Base-by-base conservation (phyloP, 2,329 filamentous ascomycete species). In the Ophioceras dolichostomum region DNA sequence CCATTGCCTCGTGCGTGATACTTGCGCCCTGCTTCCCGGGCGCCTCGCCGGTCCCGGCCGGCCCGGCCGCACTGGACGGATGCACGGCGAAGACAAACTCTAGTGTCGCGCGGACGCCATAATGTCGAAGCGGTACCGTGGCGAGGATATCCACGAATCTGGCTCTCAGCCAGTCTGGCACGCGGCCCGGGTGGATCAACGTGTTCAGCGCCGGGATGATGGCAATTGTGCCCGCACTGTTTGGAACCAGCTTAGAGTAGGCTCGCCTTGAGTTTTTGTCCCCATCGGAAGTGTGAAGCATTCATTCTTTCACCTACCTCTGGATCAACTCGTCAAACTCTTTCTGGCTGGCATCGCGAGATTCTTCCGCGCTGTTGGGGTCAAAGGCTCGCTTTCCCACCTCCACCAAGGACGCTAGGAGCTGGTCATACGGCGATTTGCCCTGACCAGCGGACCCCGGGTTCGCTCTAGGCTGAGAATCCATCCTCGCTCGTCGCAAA, bases 41-140 rank as follows among this genome's bases (percentile, higher is more conserved):
- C 4, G 50, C 49, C 3, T 59, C 54, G 1, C 58, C 57, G 10
- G 29, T 4, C 5, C 29, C 63, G 6, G 60, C 55, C 1, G 52
- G 37, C 45, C 56, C 54, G 39, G 60, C 53, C 6, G 58, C 56
- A 44, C 60, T 64, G 42, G 70, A 66, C 0, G 79, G 72, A 42
- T 83, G 79, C 6, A 82, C 74, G 1, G 78, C 69, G 40, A 83
- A 79, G 26, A 85, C 65, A 49, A 84, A 84, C 49, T 84, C 79
- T 42, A 84, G 63, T 0, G 76, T 79, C 19, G 73, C 69, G 24
- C 79, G 68, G 12, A 85, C 76, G 14, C 80, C 80, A 42, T 74
- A 67, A 3, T 61, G 57, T 4, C 79, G 65, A 19, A 83, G 60
- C 1, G 80, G 79, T 9, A 84, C 49, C 10, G 64, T 51, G 2